These are phyloP conservation scores for Metschnikowia lachancei DNA, from an alignment of 805 yeast genomes.

Conservation along the genomic window DNA sequence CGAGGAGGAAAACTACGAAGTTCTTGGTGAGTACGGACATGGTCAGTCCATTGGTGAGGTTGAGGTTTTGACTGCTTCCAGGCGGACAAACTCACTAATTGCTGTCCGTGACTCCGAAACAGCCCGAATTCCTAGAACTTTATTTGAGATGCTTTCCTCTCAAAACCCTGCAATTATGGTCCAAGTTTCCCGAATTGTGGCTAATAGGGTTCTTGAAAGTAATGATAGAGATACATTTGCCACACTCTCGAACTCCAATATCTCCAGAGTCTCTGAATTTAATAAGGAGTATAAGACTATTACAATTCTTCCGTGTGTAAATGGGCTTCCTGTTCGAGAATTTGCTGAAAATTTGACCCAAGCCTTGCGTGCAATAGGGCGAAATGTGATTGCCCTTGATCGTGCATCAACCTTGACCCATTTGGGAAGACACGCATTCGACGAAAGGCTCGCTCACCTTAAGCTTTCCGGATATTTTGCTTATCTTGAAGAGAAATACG, in stretches of 20 bases:
- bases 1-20: constrained; percentile 27
- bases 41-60: constrained; percentile 95
- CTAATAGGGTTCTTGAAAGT: constrained; percentile 45
- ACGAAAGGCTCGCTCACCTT: constrained; percentile 70
- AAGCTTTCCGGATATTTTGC: constrained; percentile 88
- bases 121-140: constrained; percentile 85
- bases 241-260: constrained; percentile 27
- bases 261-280: constrained; percentile 31
- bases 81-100: constrained; percentile 64
- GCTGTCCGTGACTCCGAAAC: constrained; percentile 93
- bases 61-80: constrained; percentile 81
- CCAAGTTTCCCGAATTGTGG: constrained; percentile 83
- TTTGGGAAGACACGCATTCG: constrained; percentile 90
- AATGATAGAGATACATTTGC: constrained; percentile 12
- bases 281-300: constrained; percentile 70
- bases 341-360: constrained; percentile 72
- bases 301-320: constrained; percentile 74
- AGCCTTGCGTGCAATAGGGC: constrained; percentile 72
- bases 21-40: constrained; percentile 81
- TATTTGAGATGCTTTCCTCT: constrained; percentile 80
- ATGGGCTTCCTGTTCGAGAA: constrained; percentile 81
- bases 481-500: constrained; percentile 83
- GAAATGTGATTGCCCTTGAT: constrained; percentile 73
- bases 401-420: constrained; percentile 77
- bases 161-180: constrained; percentile 89